Percentiles rank a stretch among this genome's conserved stretches.
Evolutionary conservation across 1,284 basidiomycete genomes (phyloP).

Genomic region (Ustilago nuda): DNA sequence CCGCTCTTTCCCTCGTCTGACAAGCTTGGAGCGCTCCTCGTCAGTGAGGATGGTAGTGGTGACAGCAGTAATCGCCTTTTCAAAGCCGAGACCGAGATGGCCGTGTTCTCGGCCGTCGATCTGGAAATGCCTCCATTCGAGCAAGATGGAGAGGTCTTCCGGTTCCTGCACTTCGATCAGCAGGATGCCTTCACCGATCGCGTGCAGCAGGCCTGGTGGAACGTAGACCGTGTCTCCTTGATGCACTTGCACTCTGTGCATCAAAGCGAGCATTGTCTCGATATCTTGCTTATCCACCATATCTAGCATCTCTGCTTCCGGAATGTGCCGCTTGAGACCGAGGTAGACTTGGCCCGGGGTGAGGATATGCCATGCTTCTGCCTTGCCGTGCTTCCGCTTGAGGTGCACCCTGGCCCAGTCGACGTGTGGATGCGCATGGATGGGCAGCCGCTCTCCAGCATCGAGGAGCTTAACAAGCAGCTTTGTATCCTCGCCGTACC

Average conservation of each 20-base stretch:
- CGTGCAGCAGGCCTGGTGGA: constrained; percentile 40
- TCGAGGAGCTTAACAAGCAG: constrained; percentile 42
- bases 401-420: constrained; percentile 31
- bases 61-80: constrained; percentile 38
- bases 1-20: constrained; percentile 5
- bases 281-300: constrained; percentile 34
- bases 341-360: constrained; percentile 25
- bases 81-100: constrained; percentile 37
- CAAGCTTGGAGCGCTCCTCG: constrained; percentile 12
- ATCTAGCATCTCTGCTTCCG: constrained; percentile 16
- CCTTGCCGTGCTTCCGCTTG: constrained; percentile 36
- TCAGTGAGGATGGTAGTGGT: constrained; percentile 7
- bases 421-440: constrained; percentile 40
- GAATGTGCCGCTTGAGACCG: constrained; percentile 17
- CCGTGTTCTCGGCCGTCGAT: constrained; percentile 26
- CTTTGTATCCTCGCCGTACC: constrained; percentile 38
- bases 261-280: constrained; percentile 29
- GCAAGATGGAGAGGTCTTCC: constrained; percentile 34
- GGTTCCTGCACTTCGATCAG: constrained; percentile 41
- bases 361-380: constrained; percentile 41
- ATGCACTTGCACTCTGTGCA: constrained; percentile 29
- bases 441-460: constrained; percentile 36
- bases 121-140: constrained; percentile 38
- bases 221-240: constrained; percentile 38
- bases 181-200: constrained; percentile 36